phyloP scores from a whole-genome alignment of 2,329 filamentous ascomycete species.

The Trichoderma pleuroti region DNA sequence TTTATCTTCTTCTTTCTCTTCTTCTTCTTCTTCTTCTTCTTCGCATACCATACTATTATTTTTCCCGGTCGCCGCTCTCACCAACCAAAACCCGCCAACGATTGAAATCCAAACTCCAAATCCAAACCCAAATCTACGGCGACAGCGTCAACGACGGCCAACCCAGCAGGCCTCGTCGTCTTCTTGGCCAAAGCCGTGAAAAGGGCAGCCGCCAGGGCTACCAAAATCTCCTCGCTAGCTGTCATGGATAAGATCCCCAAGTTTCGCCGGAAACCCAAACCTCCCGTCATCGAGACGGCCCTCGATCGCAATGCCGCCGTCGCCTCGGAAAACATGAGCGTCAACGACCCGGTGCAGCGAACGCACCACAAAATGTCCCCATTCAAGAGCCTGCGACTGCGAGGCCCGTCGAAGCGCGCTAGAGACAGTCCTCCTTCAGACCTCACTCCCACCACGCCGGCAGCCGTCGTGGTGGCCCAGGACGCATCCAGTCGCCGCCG shows the following conservation, averaged over 20 bases:
- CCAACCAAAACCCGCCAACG: conserved; percentile 21
- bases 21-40: no score
- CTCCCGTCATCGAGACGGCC: conserved; percentile 41
- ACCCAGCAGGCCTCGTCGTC: conserved; percentile 64
- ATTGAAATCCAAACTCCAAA: background rate
- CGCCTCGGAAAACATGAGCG: conserved; percentile 26
- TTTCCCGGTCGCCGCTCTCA: background rate
- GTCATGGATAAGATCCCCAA: conserved; percentile 43
- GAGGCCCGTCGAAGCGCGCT: conserved; percentile 46
- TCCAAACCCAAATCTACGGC: background rate
- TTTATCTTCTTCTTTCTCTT: no score
- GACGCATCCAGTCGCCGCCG: conserved; percentile 28
- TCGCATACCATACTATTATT: no score
- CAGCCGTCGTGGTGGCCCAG: conserved; percentile 35
- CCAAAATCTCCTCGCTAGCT: conserved; percentile 1
- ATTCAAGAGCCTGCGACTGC: conserved; percentile 45
- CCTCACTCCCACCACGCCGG: conserved; percentile 29
- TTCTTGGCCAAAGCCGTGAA: conserved; percentile 19
- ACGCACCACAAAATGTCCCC: conserved; percentile 34
- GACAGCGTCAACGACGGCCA: background rate
- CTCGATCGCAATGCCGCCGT: conserved; percentile 34
- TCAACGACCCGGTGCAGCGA: conserved; percentile 25
- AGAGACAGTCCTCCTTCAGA: conserved; percentile 39
- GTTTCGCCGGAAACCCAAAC: conserved; percentile 44
- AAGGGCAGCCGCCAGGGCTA: conserved; percentile 34